Evolutionary conservation across 1,284 basidiomycete species (phyloP).

Genomic region (Naganishia sp.): DNA sequence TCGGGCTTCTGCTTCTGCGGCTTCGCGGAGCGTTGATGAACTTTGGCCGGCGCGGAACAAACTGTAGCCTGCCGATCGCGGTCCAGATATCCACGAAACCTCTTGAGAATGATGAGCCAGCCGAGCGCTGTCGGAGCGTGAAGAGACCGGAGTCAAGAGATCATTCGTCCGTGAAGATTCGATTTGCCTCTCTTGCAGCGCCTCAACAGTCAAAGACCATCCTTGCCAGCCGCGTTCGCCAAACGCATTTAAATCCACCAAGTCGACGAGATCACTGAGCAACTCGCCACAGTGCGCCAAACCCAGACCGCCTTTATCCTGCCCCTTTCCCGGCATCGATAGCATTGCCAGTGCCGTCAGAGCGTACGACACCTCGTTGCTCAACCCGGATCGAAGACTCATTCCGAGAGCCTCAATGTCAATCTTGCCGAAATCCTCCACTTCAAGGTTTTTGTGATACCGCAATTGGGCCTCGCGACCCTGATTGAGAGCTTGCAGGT

Average conservation of each 20-base stretch:
- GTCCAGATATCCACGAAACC: not conserved
- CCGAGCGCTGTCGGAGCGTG: conserved; percentile 14
- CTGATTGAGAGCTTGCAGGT: conserved; percentile 56
- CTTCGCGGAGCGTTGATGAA: conserved; percentile 10
- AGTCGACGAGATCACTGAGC: conserved; percentile 80
- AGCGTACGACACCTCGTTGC: conserved; percentile 82
- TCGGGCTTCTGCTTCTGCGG: conserved; percentile 6
- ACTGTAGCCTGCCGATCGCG: not conserved
- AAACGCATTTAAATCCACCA: conserved; percentile 81
- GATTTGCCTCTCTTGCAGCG: conserved; percentile 1
- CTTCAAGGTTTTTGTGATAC: conserved; percentile 34
- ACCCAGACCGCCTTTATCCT: conserved; percentile 65
- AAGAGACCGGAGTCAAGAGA: not conserved
- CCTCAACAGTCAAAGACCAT: conserved; percentile 35
- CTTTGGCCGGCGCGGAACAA: not conserved
- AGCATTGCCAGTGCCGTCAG: conserved; percentile 86
- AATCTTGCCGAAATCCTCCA: conserved; percentile 61
- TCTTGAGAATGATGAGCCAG: not conserved
- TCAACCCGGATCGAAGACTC: conserved; percentile 82
- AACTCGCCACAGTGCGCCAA: conserved; percentile 77
- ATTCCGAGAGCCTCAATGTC: conserved; percentile 87
- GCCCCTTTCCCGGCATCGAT: conserved; percentile 52
- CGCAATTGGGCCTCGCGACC: conserved; percentile 59
- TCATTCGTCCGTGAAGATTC: conserved; percentile 35
- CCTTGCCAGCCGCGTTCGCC: conserved; percentile 58